Percentiles rank a stretch among this genome's conserved stretches.
Evolutionary conservation across 495 filamentous ascomycete species (phyloP).

Genomic region (Astrocystis sublimbata): DNA sequence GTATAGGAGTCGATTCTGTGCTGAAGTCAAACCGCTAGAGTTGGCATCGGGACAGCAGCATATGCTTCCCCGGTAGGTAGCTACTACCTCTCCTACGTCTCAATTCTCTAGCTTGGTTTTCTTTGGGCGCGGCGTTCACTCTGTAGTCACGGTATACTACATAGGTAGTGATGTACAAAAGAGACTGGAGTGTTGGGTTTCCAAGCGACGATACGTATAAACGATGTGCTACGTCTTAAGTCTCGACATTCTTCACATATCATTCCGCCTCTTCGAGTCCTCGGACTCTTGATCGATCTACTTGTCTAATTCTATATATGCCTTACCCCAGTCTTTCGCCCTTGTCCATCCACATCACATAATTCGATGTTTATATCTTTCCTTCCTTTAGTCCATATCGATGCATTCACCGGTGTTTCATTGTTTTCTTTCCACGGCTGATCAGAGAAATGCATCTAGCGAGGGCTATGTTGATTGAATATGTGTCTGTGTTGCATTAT

Average conservation of each 20-base stretch:
- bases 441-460: neutral
- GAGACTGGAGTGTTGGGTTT: neutral
- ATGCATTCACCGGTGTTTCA: conserved; percentile 1
- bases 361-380: neutral
- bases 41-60: neutral
- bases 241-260: too few species aligned
- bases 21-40: neutral
- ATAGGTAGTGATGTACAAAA: neutral
- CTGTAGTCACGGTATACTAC: neutral
- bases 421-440: neutral
- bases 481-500: neutral
- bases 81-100: neutral
- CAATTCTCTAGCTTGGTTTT: neutral
- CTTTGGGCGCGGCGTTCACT: neutral
- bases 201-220: neutral
- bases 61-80: neutral
- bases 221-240: neutral
- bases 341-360: neutral
- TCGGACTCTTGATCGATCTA: too few species aligned
- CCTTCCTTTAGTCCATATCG: neutral
- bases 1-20: neutral
- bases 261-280: too few species aligned
- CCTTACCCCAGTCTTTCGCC: too few species aligned
- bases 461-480: neutral
- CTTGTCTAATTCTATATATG: too few species aligned